Base-by-base conservation (phyloP, 202 grass and related monocot genomes). In the Digitaria exilis region DNA sequence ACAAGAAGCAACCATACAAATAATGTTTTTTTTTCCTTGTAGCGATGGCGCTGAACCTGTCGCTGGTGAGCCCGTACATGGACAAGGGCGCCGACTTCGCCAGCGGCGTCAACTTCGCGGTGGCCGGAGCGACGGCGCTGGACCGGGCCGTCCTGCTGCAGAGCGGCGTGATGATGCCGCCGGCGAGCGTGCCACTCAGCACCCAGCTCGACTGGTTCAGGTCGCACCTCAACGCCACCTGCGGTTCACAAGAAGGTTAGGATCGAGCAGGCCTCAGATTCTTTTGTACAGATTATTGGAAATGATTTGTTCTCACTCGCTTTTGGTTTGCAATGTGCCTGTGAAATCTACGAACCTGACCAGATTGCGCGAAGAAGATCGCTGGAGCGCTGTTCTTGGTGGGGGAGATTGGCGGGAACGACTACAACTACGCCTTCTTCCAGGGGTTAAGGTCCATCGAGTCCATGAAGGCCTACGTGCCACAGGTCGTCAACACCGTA, bases 371-470 rank as follows among this genome's bases (percentile, higher is more conserved):
- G 0, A 84, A 64, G 65, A 95, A 87, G 56, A 70, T 92, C 3
- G 77, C 69, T 16, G 68, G 80, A 42, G 84, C 92, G 42, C 45
- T 95, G 76, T 93, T 98, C 79, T 81, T 98, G 80, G 77, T 98
- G 0, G 95, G 95, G 3, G 95, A 98, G 76, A 98, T 98, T 0
- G 96, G 96, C 15, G 96, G 92, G 17, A 98, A 98, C 73, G 92
- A 95, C 71, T 98, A 98, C 89, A 98, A 98, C 79, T 93, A 93
- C 34, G 95, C 84, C 5, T 98, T 98, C 78, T 87, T 91, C 24
- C 84, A 98, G 67, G 78, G 81, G 9, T 34, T 5, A 0, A 82
- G 80, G 34, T 86, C 90, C 26, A 82, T 98, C 5, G 79, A 92
- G 12, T 30, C 73, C 58, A 79, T 86, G 13, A 94, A 80, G 87